Evolutionary conservation across 2,329 filamentous ascomycete species (phyloP), one percentile per base, ranked within the genome.

Genomic region (Fusarium beomiforme): DNA sequence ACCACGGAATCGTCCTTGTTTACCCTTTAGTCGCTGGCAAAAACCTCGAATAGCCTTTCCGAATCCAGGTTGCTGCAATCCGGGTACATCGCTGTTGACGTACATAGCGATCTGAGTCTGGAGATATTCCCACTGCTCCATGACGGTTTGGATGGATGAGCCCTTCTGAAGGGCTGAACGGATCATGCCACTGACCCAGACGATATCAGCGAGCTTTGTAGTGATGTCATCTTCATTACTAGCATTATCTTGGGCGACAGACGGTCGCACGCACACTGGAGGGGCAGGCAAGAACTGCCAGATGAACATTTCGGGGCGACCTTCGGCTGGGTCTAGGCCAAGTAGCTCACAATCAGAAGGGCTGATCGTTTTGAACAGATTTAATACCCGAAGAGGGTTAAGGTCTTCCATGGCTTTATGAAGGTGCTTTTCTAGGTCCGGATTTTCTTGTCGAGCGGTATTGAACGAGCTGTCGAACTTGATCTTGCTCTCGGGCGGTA

Each of bases 61-160:
- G 66, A 94, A 92, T 12, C 94, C 93, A 16, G 91, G 91, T 76
- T 97, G 94, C 75, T 95, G 91, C n/a, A 99, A 87, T 31, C 95
- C 95, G 0, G 96, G 96, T 5, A 97, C 91, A 75, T 98, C 95
- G 70, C 95, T 97, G 83, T 99, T 98, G 80, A 99, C 95, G 79
- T 99, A 98, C 87, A 98, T 94, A 67, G 95, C 96, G 66, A 98
- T 93, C 77, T 98, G 95, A 12, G 97, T 87, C 78, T 98, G 95
- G 67, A 99, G 85, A 77, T 95, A 98, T 78, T 99, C 96, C 96
- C 96, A 99, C 76, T 97, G 94, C 79, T 99, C 96, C 91, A 98
- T 97, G 61, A 98, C 93, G 2, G 93, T 97, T 72, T 92, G 89
- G 4, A 99, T 88, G 0, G 94, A 90, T 17, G 95, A 93, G 13